phyloP scores from a whole-genome alignment of 768 basidiomycete species.

The Hydnomerulius pinastri region DNA sequence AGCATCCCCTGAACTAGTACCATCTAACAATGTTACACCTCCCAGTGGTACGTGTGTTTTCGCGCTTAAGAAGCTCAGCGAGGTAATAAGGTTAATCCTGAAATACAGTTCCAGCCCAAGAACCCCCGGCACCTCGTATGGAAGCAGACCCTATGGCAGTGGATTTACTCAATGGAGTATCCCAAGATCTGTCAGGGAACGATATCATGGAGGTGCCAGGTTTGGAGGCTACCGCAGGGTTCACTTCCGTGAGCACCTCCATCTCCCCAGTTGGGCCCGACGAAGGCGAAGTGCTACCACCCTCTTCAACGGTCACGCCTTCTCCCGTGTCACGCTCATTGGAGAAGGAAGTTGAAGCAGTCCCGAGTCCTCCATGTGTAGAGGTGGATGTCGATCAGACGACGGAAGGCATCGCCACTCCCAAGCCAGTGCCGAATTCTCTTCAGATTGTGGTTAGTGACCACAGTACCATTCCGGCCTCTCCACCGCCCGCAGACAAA shows the following conservation, averaged over 20 bases:
- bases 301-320: constrained; percentile 14
- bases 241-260: constrained; percentile 11
- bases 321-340: constrained; percentile 12
- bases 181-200: constrained; percentile 9
- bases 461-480: constrained; percentile 18
- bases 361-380: constrained; percentile 9
- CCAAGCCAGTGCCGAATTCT: constrained; percentile 13
- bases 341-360: constrained; percentile 16
- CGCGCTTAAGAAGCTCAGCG: background rate
- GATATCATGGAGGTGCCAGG: constrained; percentile 3
- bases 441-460: constrained; percentile 32
- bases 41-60: constrained; percentile 17
- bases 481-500: constrained; percentile 3
- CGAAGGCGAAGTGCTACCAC: constrained; percentile 7
- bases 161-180: constrained; percentile 5
- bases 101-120: constrained; percentile 15
- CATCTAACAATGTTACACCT: constrained; percentile 7
- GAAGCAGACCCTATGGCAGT: constrained; percentile 7
- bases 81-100: constrained; percentile 9
- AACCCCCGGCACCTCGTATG: constrained; percentile 12
- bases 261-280: constrained; percentile 7
- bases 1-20: constrained; percentile 6
- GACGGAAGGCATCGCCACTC: constrained; percentile 7
- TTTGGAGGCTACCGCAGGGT: constrained; percentile 8
- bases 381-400: constrained; percentile 8